phyloP scores from a whole-genome alignment of 192 early-diverging fungal genomes.

The Backusella psychrophila region DNA sequence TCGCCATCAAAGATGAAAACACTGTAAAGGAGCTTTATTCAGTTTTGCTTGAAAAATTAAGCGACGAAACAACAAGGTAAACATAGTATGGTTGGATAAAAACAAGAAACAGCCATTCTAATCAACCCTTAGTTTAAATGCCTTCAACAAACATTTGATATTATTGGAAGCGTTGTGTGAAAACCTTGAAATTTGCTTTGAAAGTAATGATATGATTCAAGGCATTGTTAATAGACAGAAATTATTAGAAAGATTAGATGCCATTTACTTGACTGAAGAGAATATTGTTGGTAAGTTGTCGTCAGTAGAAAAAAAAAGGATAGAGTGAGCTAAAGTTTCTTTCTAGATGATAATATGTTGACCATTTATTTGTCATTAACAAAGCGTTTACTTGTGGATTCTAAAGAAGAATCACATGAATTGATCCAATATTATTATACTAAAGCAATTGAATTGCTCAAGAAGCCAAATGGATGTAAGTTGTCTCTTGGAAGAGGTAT shows the following conservation, averaged over 20 bases:
- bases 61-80: slow-evolving; percentile 10
- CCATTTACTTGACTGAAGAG: background rate
- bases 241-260: background rate
- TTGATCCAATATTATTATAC: background rate
- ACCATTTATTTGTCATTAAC: slow-evolving; percentile 11
- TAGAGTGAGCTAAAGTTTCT: background rate
- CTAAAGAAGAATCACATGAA: background rate
- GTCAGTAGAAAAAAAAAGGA: no score
- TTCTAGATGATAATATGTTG: slow-evolving; percentile 11
- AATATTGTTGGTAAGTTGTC: background rate
- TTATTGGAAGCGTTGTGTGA: slow-evolving; percentile 21
- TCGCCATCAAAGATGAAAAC: slow-evolving; percentile 4
- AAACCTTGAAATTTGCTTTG: slow-evolving; percentile 16
- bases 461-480: slow-evolving; percentile 7
- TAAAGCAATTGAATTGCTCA: background rate
- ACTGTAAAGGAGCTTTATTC: background rate
- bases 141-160: slow-evolving; percentile 14
- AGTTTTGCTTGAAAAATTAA: background rate
- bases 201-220: background rate
- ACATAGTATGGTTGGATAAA: background rate
- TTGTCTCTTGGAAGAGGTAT: no score
- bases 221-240: background rate
- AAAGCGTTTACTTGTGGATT: background rate
- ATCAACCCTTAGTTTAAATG: background rate
- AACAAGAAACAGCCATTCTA: no score